Evolutionary conservation across 1,284 basidiomycete species (phyloP), one percentile per base, ranked within the genome.

Genomic region (Ustilago loliicola): DNA sequence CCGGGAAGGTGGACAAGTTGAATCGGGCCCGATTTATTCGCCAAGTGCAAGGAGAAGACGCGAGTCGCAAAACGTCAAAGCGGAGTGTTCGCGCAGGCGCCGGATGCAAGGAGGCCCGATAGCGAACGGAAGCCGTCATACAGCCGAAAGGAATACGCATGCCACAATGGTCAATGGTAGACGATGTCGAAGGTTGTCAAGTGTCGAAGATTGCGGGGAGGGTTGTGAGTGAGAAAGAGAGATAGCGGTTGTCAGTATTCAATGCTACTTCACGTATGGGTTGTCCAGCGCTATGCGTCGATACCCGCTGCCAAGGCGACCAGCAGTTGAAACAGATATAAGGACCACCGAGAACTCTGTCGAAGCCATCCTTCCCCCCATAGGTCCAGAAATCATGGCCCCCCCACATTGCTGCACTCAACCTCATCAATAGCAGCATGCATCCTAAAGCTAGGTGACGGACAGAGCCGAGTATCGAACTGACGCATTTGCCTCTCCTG

Each of bases 61-160:
- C 63, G 69, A 51, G 45, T 29, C 40, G 54, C 59, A 50, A 40
- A 42, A 8, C 50, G 50, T 61, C 36, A 29, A 38, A 19, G 47
- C 42, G 58, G 61, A 45, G 32, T 15, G 30, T 38, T 38, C 61
- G 61, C 66, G 59, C 54, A 63, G 50, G 30, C 27, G 63, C 51
- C 59, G 45, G 56, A 72, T 60, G 69, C 63, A 72, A 72, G 70
- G 64, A 63, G 64, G 27, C 32, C 38, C 51, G 40, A 56, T 40
- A 38, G 38, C 30, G n/a, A 56, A 51, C 29, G 38, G 54, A 58
- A 62, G 27, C 32, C 32, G 48, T 45, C 47, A 56, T 27, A 23
- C 48, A 66, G 63, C 56, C 63, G 63, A 53, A 29, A 66, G 57
- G 57, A 66, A 66, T 59, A 51, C 54, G 36, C 13, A 55, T 32